Evolutionary conservation across 1,284 basidiomycete species (phyloP), one percentile per base, ranked within the genome.

Genomic region (Violaceomyces palustris): DNA sequence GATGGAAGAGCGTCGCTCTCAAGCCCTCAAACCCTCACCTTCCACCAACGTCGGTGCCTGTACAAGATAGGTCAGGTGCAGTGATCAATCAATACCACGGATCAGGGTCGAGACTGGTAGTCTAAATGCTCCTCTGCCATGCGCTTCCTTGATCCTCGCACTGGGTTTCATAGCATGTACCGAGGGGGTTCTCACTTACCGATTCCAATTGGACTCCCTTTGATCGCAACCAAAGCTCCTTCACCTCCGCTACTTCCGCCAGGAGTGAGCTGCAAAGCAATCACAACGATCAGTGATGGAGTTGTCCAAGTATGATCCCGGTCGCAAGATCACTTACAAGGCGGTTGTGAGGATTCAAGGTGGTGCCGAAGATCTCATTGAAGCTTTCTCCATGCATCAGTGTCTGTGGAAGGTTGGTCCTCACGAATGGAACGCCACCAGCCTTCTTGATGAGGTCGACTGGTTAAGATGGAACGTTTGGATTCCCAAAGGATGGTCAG

Each of bases 41-140:
- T 21, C 88, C 88, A 37, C 84, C 84, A 27, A 85, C 79, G 64
- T 86, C 84, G 3, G 81, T n/a, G n/a, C n/a, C n/a, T n/a, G n/a
- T n/a, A n/a, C n/a, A n/a, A n/a, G n/a, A n/a, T n/a, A n/a, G n/a
- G n/a, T n/a, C n/a, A n/a, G n/a, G n/a, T n/a, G n/a, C n/a, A n/a
- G n/a, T n/a, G n/a, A n/a, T n/a, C n/a, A n/a, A n/a, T n/a, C n/a
- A n/a, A n/a, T n/a, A n/a, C n/a, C n/a, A n/a, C n/a, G n/a, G n/a
- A n/a, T n/a, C n/a, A n/a, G n/a, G n/a, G n/a, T n/a, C n/a, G n/a
- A n/a, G n/a, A n/a, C n/a, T n/a, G n/a, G n/a, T n/a, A n/a, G n/a
- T n/a, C n/a, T n/a, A n/a, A n/a, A n/a, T n/a, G n/a, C n/a, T n/a
- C n/a, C n/a, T n/a, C n/a, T n/a, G n/a, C n/a, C n/a, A n/a, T n/a